These are phyloP conservation scores for Cyclaneusma minus DNA, from an alignment of 2,329 filamentous ascomycete species.

Conservation along the genomic window DNA sequence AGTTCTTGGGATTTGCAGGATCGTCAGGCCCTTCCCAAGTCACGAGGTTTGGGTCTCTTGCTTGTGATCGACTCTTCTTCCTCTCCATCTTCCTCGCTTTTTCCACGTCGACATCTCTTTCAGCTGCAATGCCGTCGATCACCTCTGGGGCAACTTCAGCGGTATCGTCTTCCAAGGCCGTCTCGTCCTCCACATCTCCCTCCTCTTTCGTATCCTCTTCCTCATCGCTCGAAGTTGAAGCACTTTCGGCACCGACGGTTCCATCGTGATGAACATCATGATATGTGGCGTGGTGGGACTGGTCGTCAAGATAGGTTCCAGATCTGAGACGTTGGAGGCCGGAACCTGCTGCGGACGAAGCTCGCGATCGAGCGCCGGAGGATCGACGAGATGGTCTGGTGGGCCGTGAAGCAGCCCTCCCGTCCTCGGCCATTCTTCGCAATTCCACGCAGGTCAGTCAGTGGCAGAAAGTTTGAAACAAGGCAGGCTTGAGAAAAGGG, in stretches of 20 bases:
- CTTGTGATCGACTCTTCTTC: slow-evolving; percentile 6
- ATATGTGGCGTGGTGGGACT: slow-evolving; percentile 9
- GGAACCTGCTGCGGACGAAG: too few species aligned
- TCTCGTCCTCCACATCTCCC: slow-evolving; percentile 5
- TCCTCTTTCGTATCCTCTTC: slow-evolving; percentile 4
- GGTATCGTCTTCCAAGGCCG: slow-evolving; percentile 5
- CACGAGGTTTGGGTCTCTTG: slow-evolving; percentile 13
- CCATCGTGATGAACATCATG: too few species aligned
- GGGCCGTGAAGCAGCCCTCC: too few species aligned
- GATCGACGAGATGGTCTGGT: too few species aligned
- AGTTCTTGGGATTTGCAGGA: slow-evolving; percentile 15
- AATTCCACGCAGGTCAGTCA: too few species aligned
- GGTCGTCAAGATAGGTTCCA: slow-evolving; percentile 11
- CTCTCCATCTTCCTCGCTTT: slow-evolving; percentile 8
- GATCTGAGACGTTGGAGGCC: slow-evolving; percentile 8
- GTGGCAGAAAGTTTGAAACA: too few species aligned
- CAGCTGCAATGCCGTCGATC: slow-evolving; percentile 10
- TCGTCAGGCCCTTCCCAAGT: too few species aligned
- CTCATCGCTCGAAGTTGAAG: too few species aligned
- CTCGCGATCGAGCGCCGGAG: too few species aligned
- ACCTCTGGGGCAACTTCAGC: slow-evolving; percentile 10
- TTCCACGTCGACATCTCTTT: slow-evolving; percentile 13
- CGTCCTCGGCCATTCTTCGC: too few species aligned
- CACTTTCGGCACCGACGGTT: too few species aligned
- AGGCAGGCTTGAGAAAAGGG: too few species aligned